Base-by-base conservation (phyloP, 495 filamentous ascomycete species). In the Penicillium subrubescens region DNA sequence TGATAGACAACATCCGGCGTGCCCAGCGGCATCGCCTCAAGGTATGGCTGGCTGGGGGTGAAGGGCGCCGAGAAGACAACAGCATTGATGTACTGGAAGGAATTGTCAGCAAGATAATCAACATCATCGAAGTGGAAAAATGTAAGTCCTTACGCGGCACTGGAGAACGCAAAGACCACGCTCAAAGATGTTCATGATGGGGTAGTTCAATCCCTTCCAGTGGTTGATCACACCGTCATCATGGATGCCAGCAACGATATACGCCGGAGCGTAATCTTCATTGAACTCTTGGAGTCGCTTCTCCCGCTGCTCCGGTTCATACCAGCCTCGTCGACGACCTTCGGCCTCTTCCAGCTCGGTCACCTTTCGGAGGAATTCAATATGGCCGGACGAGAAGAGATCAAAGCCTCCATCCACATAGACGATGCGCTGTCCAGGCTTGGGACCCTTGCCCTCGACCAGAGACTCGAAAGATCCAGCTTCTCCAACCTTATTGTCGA, bases 141-240 rank as follows among this genome's bases (percentile, higher is more conserved):
- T 21, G 12, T 8, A 60, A 44, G 57, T 51, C 75, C 89, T 67
- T 83, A 95, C 93, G 67, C 87, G 87, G 75, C 95, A 99, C 68
- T 98, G 95, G 35, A 97, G 83, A 44, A 97, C 95, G 75, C 95
- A 98, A 23, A 99, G 87, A 7, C 92, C 92, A 55, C 95, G 88
- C 82, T 99, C 95, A 69, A 93, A 96, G 43, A 98, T 92, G 78
- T 97, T 97, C 95, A 98, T 99, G 74, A 99, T 97, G 1, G 95
- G 95, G 73, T 97, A 98, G 76, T 99, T 99, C 66, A 97, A 80
- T 11, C 96, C 94, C 79, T 98, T 97, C 90, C 91, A 94, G 67
- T 88, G 75, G 76, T 98, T 98, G 73, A 99, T 95, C 46, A 94
- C 93, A 64, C 89, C 85, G 76, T 99, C 95, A 71, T 96, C 90